phyloP scores from a whole-genome alignment of 768 basidiomycete species.

The Suillus hirtellus region DNA sequence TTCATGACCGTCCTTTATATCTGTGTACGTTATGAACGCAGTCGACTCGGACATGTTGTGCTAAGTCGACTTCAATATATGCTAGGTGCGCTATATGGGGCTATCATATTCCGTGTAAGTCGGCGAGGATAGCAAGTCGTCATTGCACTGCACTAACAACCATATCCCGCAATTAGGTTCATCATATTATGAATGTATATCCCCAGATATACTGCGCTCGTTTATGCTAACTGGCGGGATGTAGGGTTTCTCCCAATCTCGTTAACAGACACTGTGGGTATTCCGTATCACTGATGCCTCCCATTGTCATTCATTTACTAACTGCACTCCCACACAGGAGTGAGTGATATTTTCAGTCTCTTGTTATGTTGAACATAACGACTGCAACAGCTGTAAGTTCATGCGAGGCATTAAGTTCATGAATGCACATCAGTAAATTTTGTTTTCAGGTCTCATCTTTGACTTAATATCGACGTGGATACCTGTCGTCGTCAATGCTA shows the following conservation, averaged over 20 bases:
- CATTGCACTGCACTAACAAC: neutral
- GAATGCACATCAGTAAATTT: neutral
- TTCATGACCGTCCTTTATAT: neutral
- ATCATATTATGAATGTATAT: neutral
- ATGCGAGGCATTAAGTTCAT: neutral
- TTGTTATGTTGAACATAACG: neutral
- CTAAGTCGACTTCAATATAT: neutral
- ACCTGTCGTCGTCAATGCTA: neutral
- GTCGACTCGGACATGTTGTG: neutral
- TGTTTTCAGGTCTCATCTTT: neutral
- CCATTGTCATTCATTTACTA: neutral
- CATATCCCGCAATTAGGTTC: neutral
- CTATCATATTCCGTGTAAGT: neutral
- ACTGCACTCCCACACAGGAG: neutral
- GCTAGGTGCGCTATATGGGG: neutral
- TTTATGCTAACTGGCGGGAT: neutral
- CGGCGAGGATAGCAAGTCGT: neutral
- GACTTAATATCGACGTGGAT: neutral
- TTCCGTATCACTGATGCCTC: neutral
- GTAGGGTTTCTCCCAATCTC: neutral
- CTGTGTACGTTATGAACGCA: neutral
- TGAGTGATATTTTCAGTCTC: neutral
- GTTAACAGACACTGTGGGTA: neutral
- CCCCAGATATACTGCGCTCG: neutral
- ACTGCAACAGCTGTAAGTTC: neutral